phyloP scores from a whole-genome alignment of 2,329 filamentous ascomycete species.

The Fusarium verrucosum region DNA sequence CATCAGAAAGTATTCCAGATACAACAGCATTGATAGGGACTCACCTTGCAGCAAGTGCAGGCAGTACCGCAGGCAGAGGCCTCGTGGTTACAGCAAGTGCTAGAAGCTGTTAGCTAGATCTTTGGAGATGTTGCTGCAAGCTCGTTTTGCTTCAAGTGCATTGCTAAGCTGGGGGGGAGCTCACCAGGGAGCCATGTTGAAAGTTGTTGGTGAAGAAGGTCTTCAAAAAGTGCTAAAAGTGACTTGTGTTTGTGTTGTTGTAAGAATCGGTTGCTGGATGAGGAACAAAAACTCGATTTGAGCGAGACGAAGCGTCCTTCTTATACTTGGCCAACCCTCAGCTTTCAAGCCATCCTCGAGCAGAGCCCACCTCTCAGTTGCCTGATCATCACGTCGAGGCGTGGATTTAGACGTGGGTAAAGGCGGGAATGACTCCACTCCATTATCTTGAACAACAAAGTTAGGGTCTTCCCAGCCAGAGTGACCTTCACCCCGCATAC shows the following conservation, averaged over 20 bases:
- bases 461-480: slow-evolving; percentile 13
- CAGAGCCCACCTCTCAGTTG: slow-evolving; percentile 27
- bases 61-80: slow-evolving; percentile 25
- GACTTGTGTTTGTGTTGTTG: slow-evolving; percentile 28
- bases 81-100: slow-evolving; percentile 41
- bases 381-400: slow-evolving; percentile 38
- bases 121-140: not conserved
- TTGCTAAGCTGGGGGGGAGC: not conserved
- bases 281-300: slow-evolving; percentile 26
- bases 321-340: slow-evolving; percentile 37
- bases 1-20: slow-evolving; percentile 8
- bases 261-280: slow-evolving; percentile 40
- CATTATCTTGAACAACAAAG: slow-evolving; percentile 22
- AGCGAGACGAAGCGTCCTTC: slow-evolving; percentile 33
- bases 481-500: slow-evolving; percentile 38
- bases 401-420: slow-evolving; percentile 27
- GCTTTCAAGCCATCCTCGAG: slow-evolving; percentile 2
- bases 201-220: slow-evolving; percentile 38
- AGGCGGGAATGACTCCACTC: slow-evolving; percentile 32
- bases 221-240: slow-evolving; percentile 39
- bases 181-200: slow-evolving; percentile 47
- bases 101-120: slow-evolving; percentile 10
- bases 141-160: not conserved
- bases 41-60: slow-evolving; percentile 45
- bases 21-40: not conserved